Conservation (phyloP, 441 rosid species). For the Macaranga tanarius region DNA sequence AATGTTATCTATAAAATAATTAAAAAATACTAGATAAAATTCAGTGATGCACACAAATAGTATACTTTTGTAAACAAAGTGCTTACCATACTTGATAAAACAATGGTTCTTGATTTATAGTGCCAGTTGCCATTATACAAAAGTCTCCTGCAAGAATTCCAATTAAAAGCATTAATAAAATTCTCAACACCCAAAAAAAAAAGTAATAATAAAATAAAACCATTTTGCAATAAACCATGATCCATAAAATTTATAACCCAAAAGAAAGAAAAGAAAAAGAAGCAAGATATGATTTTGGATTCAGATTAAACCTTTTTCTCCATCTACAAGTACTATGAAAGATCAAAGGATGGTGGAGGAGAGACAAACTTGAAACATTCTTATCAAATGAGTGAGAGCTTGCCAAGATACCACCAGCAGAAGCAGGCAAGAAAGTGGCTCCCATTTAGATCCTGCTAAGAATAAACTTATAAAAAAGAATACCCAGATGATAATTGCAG, state of each 20-base stretch:
- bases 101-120: slow-evolving; percentile 27
- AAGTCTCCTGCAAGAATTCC: slow-evolving; percentile 30
- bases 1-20: not conserved
- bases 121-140: slow-evolving; percentile 23
- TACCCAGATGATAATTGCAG: not conserved
- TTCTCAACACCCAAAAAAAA: not conserved
- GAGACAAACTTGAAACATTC: slow-evolving; percentile 12
- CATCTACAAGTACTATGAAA: not conserved
- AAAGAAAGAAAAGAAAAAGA: too few species aligned
- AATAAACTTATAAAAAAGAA: not conserved
- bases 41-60: not conserved
- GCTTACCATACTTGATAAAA: slow-evolving; percentile 33
- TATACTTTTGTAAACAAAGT: not conserved
- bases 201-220: too few species aligned
- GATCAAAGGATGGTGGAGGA: slow-evolving; percentile 11
- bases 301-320: slow-evolving; percentile 15
- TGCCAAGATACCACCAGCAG: slow-evolving; percentile 2
- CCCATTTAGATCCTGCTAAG: slow-evolving; percentile 18
- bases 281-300: too few species aligned
- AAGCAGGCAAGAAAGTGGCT: not conserved
- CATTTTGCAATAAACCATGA: not conserved
- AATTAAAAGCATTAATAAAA: not conserved
- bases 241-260: not conserved
- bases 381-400: not conserved
- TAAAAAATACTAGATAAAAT: not conserved